A percentile compares a stretch with the other conserved stretches of the same genome.
These are phyloP conservation scores for Lathyrus sativus DNA, from an alignment of 306 rosid species.

Conservation along the genomic window DNA sequence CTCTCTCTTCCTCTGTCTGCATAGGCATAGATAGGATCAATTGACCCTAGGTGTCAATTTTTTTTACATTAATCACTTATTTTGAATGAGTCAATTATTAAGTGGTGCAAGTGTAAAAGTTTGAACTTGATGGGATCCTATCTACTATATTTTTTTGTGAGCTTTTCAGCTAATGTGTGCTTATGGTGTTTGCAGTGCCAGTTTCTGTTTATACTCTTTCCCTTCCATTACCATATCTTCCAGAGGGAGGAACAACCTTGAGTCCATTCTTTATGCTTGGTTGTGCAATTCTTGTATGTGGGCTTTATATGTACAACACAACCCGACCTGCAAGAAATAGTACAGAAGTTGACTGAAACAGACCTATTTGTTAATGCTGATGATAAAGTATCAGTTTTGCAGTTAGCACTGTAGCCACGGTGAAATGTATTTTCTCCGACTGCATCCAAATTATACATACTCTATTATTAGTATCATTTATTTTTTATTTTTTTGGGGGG, in stretches of 20 bases:
- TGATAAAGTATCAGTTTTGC: neutral
- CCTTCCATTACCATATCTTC: conserved; percentile 82
- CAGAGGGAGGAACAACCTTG: conserved; percentile 56
- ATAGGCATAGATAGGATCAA: neutral
- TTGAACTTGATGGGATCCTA: neutral
- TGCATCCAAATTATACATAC: neutral
- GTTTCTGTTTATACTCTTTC: conserved; percentile 74
- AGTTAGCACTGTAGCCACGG: neutral
- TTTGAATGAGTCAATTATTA: neutral
- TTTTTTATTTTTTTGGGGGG: neutral
- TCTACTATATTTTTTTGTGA: neutral
- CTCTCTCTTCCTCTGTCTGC: neutral
- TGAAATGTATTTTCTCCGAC: neutral
- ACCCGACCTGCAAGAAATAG: conserved; percentile 48
- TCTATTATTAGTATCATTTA: neutral
- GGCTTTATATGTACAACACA: conserved; percentile 66
- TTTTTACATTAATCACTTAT: neutral
- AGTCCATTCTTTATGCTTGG: conserved; percentile 81
- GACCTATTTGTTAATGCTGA: neutral
- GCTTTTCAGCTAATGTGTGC: conserved; percentile 27
- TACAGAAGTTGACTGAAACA: conserved; percentile 39
- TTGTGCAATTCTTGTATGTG: conserved; percentile 69
- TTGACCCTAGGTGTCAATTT: neutral
- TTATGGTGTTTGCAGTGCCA: conserved; percentile 71
- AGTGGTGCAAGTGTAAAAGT: conserved; percentile 6